A percentile compares a stretch with the other conserved stretches of the same genome.
phyloP scores from a whole-genome alignment of 73 alveolate species.

The Blepharisma japonicum region DNA sequence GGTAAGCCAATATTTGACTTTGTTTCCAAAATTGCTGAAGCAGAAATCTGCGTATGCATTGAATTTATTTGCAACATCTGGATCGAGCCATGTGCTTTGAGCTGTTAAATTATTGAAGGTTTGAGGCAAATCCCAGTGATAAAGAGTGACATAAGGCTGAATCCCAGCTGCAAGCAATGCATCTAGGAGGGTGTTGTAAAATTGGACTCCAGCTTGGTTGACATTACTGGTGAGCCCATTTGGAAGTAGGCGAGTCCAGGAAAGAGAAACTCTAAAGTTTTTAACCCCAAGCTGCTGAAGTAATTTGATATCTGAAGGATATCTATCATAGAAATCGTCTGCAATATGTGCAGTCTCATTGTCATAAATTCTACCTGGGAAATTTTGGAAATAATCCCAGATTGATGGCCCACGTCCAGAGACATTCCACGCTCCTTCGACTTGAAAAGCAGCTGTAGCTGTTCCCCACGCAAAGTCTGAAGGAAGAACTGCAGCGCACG shows the following conservation, averaged over 20 bases:
- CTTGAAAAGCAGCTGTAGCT: constrained; percentile 75
- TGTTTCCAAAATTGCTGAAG: constrained; percentile 40
- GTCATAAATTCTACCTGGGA: constrained; percentile 47
- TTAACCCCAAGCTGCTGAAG: constrained; percentile 50
- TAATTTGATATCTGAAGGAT: constrained; percentile 47
- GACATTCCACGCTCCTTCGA: constrained; percentile 47
- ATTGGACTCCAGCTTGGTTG: constrained; percentile 41
- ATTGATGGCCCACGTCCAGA: constrained; percentile 40
- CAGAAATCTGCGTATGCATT: constrained; percentile 49
- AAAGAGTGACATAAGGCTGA: constrained; percentile 52
- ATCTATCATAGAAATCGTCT: constrained; percentile 62
- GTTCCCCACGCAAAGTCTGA: constrained; percentile 56
- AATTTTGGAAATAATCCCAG: constrained; percentile 54
- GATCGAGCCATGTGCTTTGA: constrained; percentile 15
- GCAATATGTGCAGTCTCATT: constrained; percentile 60
- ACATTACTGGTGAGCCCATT: constrained; percentile 29
- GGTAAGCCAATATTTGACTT: constrained; percentile 47
- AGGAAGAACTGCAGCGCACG: constrained; percentile 27
- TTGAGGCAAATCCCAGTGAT: constrained; percentile 54
- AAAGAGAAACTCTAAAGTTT: constrained; percentile 38
- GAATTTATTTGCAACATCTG: constrained; percentile 36
- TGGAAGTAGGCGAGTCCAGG: constrained; percentile 54
- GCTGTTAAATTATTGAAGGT: neutral
- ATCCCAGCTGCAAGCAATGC: constrained; percentile 39
- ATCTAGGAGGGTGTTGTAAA: constrained; percentile 30